Evolutionary conservation across 2,329 filamentous ascomycete species (phyloP).

Genomic region (Macrophomina phaseolina): DNA sequence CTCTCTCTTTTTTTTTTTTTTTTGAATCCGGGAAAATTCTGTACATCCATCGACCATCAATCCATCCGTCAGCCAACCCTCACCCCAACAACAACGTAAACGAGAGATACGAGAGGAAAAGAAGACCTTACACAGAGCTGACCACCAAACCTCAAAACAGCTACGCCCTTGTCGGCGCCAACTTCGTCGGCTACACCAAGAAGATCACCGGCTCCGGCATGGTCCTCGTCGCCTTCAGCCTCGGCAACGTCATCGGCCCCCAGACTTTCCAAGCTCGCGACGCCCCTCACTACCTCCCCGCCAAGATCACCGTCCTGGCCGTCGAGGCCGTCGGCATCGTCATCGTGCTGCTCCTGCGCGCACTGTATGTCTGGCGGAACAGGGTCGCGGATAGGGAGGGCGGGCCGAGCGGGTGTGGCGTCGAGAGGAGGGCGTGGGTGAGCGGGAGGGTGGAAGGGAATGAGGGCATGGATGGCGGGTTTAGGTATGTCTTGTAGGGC

Average conservation of each 20-base stretch:
- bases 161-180: conserved; percentile 25
- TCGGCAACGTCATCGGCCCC: conserved; percentile 50
- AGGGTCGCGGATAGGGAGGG: background rate
- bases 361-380: conserved; percentile 1
- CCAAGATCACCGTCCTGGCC: conserved; percentile 49
- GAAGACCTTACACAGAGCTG: background rate
- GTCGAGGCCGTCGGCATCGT: conserved; percentile 6
- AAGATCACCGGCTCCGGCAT: conserved; percentile 44
- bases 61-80: too few species aligned
- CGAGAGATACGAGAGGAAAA: background rate
- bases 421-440: conserved; percentile 1
- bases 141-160: background rate
- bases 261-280: conserved; percentile 39
- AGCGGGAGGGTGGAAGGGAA: background rate
- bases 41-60: too few species aligned
- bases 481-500: conserved; percentile 11
- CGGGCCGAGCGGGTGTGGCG: background rate
- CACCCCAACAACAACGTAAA: background rate
- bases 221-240: conserved; percentile 47
- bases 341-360: background rate
- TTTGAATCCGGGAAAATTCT: too few species aligned
- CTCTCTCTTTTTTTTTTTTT: too few species aligned
- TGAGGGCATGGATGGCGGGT: background rate
- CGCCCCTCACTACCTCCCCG: conserved; percentile 41
- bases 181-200: conserved; percentile 44